phyloP scores from a whole-genome alignment of 1,284 basidiomycete species.

The Austroboletus novae-zelandiae region DNA sequence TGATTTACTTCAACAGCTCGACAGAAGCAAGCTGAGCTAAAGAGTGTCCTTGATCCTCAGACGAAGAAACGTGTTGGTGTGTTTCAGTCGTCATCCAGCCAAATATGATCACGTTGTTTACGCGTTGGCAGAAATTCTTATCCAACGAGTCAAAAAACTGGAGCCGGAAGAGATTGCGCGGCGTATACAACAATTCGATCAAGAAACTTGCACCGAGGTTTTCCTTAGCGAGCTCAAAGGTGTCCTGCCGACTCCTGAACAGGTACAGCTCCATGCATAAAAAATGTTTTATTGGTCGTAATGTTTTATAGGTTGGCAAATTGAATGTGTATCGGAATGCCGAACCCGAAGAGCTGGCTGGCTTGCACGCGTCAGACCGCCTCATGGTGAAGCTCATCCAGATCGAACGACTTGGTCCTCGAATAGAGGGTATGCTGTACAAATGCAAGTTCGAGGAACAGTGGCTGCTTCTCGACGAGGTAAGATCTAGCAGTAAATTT shows the following conservation, averaged over 20 bases:
- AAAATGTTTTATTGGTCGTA: conserved; percentile 11
- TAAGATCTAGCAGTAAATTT: conserved; percentile 30
- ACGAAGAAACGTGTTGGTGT: conserved; percentile 88
- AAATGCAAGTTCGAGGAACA: conserved; percentile 83
- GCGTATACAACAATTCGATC: conserved; percentile 83
- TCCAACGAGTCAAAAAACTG: conserved; percentile 79
- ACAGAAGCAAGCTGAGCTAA: conserved; percentile 81
- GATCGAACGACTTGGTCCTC: conserved; percentile 87
- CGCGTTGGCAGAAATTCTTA: conserved; percentile 71
- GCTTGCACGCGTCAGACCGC: conserved; percentile 91
- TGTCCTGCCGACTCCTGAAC: conserved; percentile 86
- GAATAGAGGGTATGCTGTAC: conserved; percentile 95
- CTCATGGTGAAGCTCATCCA: conserved; percentile 97
- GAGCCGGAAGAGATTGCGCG: conserved; percentile 82
- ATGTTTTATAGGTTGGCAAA: conserved; percentile 71
- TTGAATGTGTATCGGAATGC: conserved; percentile 89
- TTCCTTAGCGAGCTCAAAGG: conserved; percentile 87
- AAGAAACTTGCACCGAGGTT: conserved; percentile 79
- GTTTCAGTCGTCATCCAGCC: conserved; percentile 24
- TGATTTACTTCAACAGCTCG: conserved; percentile 46
- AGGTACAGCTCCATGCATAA: conserved; percentile 45
- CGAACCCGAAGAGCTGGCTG: conserved; percentile 83
- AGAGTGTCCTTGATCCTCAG: conserved; percentile 87
- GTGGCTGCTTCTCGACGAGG: conserved; percentile 71
- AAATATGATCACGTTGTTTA: not conserved